Evolutionary conservation across 805 yeast species (phyloP).

Genomic region (Candida maris): DNA sequence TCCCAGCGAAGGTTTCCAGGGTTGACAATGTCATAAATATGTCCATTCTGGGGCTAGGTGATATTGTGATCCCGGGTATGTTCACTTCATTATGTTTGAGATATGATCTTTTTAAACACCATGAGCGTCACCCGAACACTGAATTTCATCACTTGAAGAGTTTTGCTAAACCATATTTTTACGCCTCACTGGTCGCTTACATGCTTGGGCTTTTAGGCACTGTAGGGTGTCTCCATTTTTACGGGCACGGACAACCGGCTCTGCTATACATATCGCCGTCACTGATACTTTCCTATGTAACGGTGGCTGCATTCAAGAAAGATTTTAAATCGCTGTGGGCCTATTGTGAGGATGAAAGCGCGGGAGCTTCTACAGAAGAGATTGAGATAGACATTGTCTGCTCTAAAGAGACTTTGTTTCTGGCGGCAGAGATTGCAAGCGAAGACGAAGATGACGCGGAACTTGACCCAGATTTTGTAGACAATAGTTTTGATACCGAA

Average conservation of each 20-base stretch:
- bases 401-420: conserved; percentile 23
- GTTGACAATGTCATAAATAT: conserved; percentile 18
- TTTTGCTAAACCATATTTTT: conserved; percentile 45
- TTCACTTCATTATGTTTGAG: conserved; percentile 51
- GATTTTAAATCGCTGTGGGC: conserved; percentile 41
- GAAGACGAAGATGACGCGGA: conserved; percentile 25
- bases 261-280: conserved; percentile 59
- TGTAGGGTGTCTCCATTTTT: conserved; percentile 35
- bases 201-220: conserved; percentile 43
- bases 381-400: conserved; percentile 17
- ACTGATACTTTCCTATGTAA: conserved; percentile 31
- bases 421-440: conserved; percentile 19
- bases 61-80: conserved; percentile 58
- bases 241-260: conserved; percentile 60
- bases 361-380: conserved; percentile 12
- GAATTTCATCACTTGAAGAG: conserved; percentile 39
- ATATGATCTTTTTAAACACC: conserved; percentile 46
- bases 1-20: conserved; percentile 36
- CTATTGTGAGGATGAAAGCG: conserved; percentile 30
- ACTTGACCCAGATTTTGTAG: conserved; percentile 7
- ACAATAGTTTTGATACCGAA: neutral
- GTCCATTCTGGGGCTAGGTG: conserved; percentile 61
- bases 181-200: conserved; percentile 44
- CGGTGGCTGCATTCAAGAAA: conserved; percentile 35
- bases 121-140: conserved; percentile 27